These are phyloP conservation scores for Globisporangium recalcitrans DNA, from an alignment of 352 stramenopile genomes.

Conservation along the genomic window DNA sequence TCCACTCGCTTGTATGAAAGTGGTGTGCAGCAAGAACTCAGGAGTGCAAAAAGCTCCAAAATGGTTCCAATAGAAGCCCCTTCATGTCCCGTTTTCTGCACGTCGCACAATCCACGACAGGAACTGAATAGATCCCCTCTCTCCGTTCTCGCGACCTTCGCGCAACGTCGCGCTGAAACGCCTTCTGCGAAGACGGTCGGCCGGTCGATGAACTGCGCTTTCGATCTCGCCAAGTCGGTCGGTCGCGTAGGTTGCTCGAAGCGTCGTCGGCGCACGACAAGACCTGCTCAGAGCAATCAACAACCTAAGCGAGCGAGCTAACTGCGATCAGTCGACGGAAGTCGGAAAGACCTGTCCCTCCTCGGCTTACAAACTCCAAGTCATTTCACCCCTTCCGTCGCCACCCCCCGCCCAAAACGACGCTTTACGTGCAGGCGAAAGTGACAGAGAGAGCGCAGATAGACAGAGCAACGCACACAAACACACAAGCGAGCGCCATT, in stretches of 20 bases:
- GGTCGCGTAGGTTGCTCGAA: slow-evolving; percentile 26
- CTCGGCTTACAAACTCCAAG: not conserved
- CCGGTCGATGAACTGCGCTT: no score
- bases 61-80: slow-evolving; percentile 1
- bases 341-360: slow-evolving; percentile 1
- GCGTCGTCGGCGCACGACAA: slow-evolving; percentile 6
- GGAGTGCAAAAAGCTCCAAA: not conserved
- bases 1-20: no score
- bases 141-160: slow-evolving; percentile 17
- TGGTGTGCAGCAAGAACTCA: no score
- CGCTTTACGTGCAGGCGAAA: slow-evolving; percentile 12
- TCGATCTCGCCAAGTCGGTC: not conserved
- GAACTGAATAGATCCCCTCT: slow-evolving; percentile 14
- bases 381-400: not conserved
- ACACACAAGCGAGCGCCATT: slow-evolving; percentile 1
- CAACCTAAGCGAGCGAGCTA: not conserved
- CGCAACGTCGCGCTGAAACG: slow-evolving; percentile 16
- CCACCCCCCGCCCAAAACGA: not conserved
- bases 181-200: slow-evolving; percentile 10
- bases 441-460: slow-evolving; percentile 5
- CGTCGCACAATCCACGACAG: slow-evolving; percentile 11
- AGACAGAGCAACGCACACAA: slow-evolving; percentile 7
- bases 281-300: not conserved
- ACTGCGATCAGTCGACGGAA: slow-evolving; percentile 1
- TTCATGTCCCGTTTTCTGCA: slow-evolving; percentile 3